Evolutionary conservation across 768 basidiomycete species (phyloP).

Genomic region (Leucosporidium scottii): DNA sequence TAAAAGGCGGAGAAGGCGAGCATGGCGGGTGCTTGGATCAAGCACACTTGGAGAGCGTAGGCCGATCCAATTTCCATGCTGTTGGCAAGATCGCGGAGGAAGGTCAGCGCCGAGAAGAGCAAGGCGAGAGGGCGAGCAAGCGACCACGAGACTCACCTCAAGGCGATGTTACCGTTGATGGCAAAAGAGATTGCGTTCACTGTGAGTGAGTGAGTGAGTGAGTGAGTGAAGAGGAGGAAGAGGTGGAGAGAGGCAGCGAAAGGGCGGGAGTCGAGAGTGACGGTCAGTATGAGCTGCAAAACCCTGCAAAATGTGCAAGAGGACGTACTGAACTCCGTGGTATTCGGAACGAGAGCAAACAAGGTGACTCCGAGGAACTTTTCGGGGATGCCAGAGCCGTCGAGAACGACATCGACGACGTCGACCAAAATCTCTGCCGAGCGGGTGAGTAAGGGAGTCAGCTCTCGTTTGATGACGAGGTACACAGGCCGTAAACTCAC

Average conservation of each 20-base stretch:
- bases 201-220: no score
- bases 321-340: slow-evolving; percentile 72
- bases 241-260: no score
- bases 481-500: no score
- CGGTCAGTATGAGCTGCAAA: no score
- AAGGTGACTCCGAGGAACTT: slow-evolving; percentile 95
- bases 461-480: no score
- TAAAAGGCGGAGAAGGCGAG: slow-evolving; percentile 97
- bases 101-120: slow-evolving; percentile 9
- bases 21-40: slow-evolving; percentile 97
- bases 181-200: slow-evolving; percentile 94
- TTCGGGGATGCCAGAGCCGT: slow-evolving; percentile 87
- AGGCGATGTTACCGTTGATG: slow-evolving; percentile 88
- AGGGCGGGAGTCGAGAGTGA: no score
- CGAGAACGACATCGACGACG: slow-evolving; percentile 86
- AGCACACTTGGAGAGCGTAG: slow-evolving; percentile 94
- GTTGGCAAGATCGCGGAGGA: background rate
- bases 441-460: background rate
- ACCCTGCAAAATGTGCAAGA: slow-evolving; percentile 44
- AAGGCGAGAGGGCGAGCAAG: background rate
- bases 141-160: slow-evolving; percentile 56
- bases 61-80: slow-evolving; percentile 87
- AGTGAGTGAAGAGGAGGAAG: no score
- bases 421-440: slow-evolving; percentile 78
- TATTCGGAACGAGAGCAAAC: slow-evolving; percentile 95